Evolutionary conservation across 1,284 basidiomycete species (phyloP).

Genomic region (Cutaneotrichosporon spelunceum): DNA sequence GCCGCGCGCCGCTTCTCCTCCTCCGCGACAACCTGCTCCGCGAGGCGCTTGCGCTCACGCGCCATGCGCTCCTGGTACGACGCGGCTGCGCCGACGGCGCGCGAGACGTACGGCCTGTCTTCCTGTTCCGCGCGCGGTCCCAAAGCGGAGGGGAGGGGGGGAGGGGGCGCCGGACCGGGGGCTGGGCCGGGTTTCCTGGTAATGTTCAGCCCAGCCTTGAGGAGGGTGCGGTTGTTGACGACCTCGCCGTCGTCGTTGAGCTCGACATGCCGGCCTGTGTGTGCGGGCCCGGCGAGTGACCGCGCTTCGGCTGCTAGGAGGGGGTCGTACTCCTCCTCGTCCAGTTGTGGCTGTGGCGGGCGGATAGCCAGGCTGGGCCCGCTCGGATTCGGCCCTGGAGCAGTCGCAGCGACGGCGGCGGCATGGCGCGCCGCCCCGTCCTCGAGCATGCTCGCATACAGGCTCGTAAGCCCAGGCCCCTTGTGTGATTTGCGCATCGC

Average conservation of each 20-base stretch:
- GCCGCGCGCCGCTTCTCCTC: slow-evolving; percentile 55
- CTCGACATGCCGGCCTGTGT: slow-evolving; percentile 78
- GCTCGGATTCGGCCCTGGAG: slow-evolving; percentile 41
- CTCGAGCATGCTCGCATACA: slow-evolving; percentile 79
- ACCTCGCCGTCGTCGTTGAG: slow-evolving; percentile 97
- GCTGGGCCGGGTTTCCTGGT: slow-evolving; percentile 48
- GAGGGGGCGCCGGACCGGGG: too few relatives aligned
- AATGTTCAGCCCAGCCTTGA: slow-evolving; percentile 88
- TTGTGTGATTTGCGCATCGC: slow-evolving; percentile 55
- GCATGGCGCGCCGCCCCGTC: slow-evolving; percentile 76
- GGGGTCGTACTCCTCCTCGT: slow-evolving; percentile 48
- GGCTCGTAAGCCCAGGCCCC: slow-evolving; percentile 74
- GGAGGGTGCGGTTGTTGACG: slow-evolving; percentile 88
- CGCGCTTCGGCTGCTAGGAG: slow-evolving; percentile 37
- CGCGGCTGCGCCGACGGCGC: slow-evolving; percentile 75
- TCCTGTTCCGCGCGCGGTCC: slow-evolving; percentile 20
- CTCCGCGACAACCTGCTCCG: slow-evolving; percentile 70
- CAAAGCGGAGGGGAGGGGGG: slow-evolving; percentile 33
- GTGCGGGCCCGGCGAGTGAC: slow-evolving; percentile 13
- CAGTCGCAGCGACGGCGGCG: slow-evolving; percentile 68
- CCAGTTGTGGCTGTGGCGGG: slow-evolving; percentile 31
- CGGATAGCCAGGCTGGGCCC: slow-evolving; percentile 59
- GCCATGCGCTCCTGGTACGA: slow-evolving; percentile 74
- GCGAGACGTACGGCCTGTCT: slow-evolving; percentile 51
- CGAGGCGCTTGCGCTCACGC: slow-evolving; percentile 68